A percentile compares a stretch with the other conserved stretches of the same genome.
Conservation (phyloP, 2,329 filamentous ascomycete species). For the Magnaporthiopsis poae region DNA sequence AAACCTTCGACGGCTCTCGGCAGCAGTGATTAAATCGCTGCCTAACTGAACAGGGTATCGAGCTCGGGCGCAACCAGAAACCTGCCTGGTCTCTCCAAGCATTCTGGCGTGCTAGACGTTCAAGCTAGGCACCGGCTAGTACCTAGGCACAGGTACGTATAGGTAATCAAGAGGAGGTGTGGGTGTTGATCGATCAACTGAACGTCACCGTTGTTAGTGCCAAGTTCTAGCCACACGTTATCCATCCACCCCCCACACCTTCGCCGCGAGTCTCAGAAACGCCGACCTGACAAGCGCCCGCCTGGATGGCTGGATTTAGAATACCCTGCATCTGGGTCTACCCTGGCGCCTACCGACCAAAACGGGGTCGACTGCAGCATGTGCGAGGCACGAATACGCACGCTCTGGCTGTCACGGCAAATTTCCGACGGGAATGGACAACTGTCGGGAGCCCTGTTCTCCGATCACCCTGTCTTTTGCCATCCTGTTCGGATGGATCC, state of each 20-base stretch:
- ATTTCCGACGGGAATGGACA: neutral
- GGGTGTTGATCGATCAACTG: neutral
- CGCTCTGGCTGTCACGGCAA: neutral
- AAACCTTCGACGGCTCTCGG: no score
- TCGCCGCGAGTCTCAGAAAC: neutral
- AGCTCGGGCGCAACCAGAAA: neutral
- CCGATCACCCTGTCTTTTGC: neutral
- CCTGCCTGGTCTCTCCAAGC: no score
- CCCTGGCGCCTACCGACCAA: neutral
- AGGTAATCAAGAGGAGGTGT: neutral
- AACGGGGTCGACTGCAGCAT: neutral
- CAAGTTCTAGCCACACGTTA: neutral
- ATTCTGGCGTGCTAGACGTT: neutral
- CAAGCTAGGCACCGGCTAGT: neutral
- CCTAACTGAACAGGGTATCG: neutral
- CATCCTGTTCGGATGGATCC: neutral
- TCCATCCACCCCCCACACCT: neutral
- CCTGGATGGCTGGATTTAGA: neutral
- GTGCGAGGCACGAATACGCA: neutral
- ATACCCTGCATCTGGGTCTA: neutral
- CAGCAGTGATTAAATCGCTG: neutral
- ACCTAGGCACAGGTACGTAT: neutral
- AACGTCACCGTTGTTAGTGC: neutral
- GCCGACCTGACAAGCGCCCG: neutral
- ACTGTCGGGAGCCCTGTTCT: neutral